Evolutionary conservation across 202 grass and related monocot genomes (phyloP), one percentile per base, ranked within the genome.

Genomic region (Bolboschoenoplectus hybrid): DNA sequence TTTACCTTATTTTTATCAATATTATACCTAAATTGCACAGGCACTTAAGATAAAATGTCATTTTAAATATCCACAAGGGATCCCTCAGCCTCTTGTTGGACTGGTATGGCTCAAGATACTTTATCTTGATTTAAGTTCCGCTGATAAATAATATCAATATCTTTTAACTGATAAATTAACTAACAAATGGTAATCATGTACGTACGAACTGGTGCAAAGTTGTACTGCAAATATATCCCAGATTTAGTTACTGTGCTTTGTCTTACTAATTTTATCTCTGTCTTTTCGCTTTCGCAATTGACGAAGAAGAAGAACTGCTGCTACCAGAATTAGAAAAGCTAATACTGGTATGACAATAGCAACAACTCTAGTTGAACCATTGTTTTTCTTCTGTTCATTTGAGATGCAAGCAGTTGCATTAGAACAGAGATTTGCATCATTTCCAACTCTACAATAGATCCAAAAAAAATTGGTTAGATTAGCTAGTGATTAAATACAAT

Each of bases 391-490:
- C 11, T 51, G 88, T 85, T 76, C 61, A 1, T 43, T 6, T 6
- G 67, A 38, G 1, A 68, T 49, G 60, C 91, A 95, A 16, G 87
- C 82, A 86, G 56, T 83, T 0, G 26, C 36, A 2, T 85, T 53
- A 63, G 17, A 82, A 51, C 89, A 93, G 3, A 89, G 55, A 46
- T 89, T 75, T 74, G 88, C 68, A 57, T 90, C 89, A 40, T 90
- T 43, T 14, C 56, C 89, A 65, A 90, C 84, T 67, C 91, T 97
- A 46, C 6, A 44, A 88, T 77, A 5, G 73, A 35, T 87, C 45
- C 76, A 51, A 39, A 51, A 84, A 72, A 7, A 63, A 74, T 6
- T 80, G 0, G 9, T 81, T 17, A 44, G 5, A 82, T 45, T 63
- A 2, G 2, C 7, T 50, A 12, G 81, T 35, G 47, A 85, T 60